Base-by-base conservation (phyloP, 2,329 filamentous ascomycete species). In the Ceratocystis eucalypticola region DNA sequence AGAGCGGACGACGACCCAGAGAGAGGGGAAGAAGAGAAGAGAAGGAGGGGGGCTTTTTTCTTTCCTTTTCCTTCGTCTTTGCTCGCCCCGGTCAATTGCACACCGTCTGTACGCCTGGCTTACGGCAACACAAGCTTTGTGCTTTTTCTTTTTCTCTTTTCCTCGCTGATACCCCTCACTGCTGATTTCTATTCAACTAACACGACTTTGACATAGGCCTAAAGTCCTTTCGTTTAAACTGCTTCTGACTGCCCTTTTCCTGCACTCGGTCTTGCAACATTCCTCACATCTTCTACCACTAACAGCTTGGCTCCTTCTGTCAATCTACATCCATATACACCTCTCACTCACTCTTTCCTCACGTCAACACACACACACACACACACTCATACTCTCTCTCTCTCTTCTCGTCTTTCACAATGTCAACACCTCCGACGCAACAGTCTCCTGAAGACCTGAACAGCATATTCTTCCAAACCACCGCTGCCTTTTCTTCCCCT, bases 391-490 rank as follows among this genome's bases (percentile, higher is more conserved):
- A 25, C n/a, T n/a, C n/a, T n/a, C 10, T 22, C 59, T 62, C 30
- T 62, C 57, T 33, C 7, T 61, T 37, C 44, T 5, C 33, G 7
- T 30, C 46, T 15, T n/a, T 20, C 44, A 50, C 15, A 20, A 63
- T 63, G 61, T 50, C 61, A 46, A 63, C 61, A 22, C 61, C 61
- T 33, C 44, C 46, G 61, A 48, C 61, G 46, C 61, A 46, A 33
- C 61, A 63, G 44, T 63, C 61, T 46, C 28, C 55, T n/a, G 61
- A 63, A 33, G 61, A 50, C 45, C 50, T 45, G 25, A 46, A 50
- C 61, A 50, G 50, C 28, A 20, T 63, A 20, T 48, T 48, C 41
- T 63, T 46, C 28, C 55, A 59, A n/a, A 33, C 28, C 5, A 59
- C 55, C 55, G 22, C 61, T 20, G 22, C 61, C 12, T 63, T 46